phyloP scores from a whole-genome alignment of 345 rosid species.

The Brassica incana region DNA sequence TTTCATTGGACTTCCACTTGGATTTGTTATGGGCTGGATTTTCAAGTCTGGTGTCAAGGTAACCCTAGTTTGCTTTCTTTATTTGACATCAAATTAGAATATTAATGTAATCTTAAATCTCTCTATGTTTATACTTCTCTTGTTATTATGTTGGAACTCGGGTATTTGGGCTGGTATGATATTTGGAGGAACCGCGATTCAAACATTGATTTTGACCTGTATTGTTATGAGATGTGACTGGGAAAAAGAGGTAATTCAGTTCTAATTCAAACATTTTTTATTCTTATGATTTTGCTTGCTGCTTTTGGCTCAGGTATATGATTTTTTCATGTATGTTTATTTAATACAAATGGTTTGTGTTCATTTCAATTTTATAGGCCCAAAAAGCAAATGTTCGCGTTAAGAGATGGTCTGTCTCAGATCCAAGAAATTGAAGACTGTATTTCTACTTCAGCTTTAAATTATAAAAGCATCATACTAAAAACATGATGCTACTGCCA shows the following conservation, averaged over 20 bases:
- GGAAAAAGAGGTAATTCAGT: constrained; percentile 51
- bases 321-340: background rate
- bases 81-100: background rate
- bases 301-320: background rate
- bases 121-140: background rate
- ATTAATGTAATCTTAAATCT: background rate
- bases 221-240: constrained; percentile 48
- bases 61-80: background rate
- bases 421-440: background rate
- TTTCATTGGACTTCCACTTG: constrained; percentile 65
- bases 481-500: background rate
- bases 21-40: constrained; percentile 57
- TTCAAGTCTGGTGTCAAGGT: constrained; percentile 45
- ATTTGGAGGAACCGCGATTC: constrained; percentile 60
- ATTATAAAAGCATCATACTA: background rate
- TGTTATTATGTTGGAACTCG: constrained; percentile 29
- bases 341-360: background rate
- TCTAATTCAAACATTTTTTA: background rate
- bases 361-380: constrained; percentile 1
- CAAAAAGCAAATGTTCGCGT: constrained; percentile 8
- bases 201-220: constrained; percentile 52
- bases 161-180: constrained; percentile 85
- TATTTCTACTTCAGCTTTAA: background rate
- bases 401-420: background rate
- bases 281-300: background rate